Evolutionary conservation across 23 red algal species (phyloP).

Genomic region (Rhodosorus marinus): DNA sequence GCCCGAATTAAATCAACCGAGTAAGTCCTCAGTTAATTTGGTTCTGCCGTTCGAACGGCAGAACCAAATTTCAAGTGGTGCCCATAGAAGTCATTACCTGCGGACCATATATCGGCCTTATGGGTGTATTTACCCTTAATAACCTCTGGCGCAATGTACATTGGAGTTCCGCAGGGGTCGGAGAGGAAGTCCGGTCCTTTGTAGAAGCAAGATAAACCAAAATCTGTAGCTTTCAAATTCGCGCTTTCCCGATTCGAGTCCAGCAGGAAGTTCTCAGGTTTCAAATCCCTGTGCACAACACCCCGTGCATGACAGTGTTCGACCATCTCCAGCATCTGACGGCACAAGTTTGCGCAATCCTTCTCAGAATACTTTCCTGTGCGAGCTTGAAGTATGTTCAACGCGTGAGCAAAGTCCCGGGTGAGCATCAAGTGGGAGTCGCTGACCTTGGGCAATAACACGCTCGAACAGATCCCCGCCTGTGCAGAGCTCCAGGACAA

Average conservation of each 20-base stretch:
- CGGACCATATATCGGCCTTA: conserved; percentile 88
- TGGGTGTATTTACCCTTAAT: conserved; percentile 66
- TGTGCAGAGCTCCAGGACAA: conserved; percentile 62
- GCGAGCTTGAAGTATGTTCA: neutral
- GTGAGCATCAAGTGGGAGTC: neutral
- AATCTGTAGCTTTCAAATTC: conserved; percentile 75
- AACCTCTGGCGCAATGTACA: conserved; percentile 98
- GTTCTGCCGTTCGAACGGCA: too few relatives aligned
- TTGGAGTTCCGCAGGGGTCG: conserved; percentile 38
- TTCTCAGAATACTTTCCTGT: conserved; percentile 65
- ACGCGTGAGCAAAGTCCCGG: neutral
- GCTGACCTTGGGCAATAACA: conserved; percentile 46
- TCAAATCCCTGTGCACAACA: conserved; percentile 70
- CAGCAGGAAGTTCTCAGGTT: conserved; percentile 85
- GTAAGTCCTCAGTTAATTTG: too few relatives aligned
- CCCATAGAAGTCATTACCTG: too few relatives aligned
- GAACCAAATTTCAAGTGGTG: too few relatives aligned
- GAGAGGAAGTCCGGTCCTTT: neutral
- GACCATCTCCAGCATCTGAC: conserved; percentile 46
- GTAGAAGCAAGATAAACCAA: conserved; percentile 29
- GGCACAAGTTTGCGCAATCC: conserved; percentile 38
- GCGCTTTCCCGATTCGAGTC: conserved; percentile 15
- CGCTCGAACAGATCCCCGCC: conserved; percentile 69
- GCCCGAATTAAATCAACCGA: too few relatives aligned
- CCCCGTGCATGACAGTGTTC: conserved; percentile 45